Evolutionary conservation across 768 basidiomycete species (phyloP), one percentile per base, ranked within the genome.

Genomic region (Pseudohyphozyma bogoriensis): DNA sequence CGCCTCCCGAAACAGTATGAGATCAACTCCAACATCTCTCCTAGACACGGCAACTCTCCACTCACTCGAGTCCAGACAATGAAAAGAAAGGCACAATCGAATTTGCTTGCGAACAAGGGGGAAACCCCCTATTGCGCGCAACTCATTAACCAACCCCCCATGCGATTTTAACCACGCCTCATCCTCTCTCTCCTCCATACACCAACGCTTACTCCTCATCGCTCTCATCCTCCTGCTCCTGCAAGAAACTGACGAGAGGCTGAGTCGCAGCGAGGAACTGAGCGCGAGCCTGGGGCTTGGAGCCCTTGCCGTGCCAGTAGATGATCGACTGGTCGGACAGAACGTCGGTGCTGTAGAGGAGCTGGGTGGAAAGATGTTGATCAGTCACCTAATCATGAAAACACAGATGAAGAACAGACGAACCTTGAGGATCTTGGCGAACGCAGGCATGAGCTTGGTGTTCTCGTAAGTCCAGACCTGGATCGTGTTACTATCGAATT

Each of bases 381-480:
- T 50, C 6, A 37, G 47, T 20, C 22, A 11, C 18, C 20, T 33
- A n/a, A 39, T 51, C 33, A 29, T 40, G 54, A 11, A 35, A 37
- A 26, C 5, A 5, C 31, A n/a, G 26, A 37, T 3, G 33, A 11
- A 45, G 9, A 54, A 12, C 51, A 22, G n/a, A 67, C 71, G 32
- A 55, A 81, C 89, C 79, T 96, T 95, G 65, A 99, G 79, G 73
- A 97, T 86, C 71, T 91, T 87, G 50, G 89, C 85, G 79, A 99
- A 97, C 11, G 89, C 80, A 73, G 91, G 91, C 76, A 91, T 92
- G 71, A 93, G 81, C 59, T 88, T 86, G 29, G 90, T 92, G 71
- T 96, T 89, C 76, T 93, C 89, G 74, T 97, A 95, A 74, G 89
- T 92, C 77, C 93, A 88, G 65, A 89, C 80, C 77, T 99, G 93